Percentiles rank a stretch among this genome's conserved stretches.
Conservation (phyloP, 2,329 filamentous ascomycete genomes). For the Helicocarpus griseus region DNA sequence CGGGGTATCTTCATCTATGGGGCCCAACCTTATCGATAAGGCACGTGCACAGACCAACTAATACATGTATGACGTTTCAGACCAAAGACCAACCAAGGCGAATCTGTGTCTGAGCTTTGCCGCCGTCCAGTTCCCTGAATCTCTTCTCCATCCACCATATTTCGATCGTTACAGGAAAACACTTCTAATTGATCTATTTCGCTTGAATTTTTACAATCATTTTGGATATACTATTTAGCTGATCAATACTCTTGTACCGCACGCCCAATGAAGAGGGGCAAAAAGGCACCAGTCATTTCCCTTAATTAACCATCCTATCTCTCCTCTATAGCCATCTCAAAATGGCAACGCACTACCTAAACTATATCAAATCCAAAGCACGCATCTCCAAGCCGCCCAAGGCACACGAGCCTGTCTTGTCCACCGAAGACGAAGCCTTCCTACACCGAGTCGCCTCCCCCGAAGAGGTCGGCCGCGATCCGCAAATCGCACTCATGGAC, state of each 20-base stretch:
- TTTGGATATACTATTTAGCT: no score
- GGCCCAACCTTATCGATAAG: not conserved
- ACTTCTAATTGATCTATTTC: not conserved
- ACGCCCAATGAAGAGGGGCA: not conserved
- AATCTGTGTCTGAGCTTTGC: not conserved
- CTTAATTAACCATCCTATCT: not conserved
- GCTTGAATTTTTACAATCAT: no score
- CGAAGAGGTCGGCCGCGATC: conserved; percentile 29
- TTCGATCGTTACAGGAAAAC: not conserved
- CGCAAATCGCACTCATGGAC: conserved; percentile 36
- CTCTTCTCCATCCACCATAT: not conserved
- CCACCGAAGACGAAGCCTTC: conserved; percentile 52
- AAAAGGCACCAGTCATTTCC: not conserved
- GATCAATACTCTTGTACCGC: no score
- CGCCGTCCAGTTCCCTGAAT: no score
- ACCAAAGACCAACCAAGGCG: not conserved
- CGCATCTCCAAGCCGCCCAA: conserved; percentile 22
- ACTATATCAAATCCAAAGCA: conserved; percentile 31
- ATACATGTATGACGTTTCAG: not conserved
- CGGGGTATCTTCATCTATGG: not conserved
- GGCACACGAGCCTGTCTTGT: conserved; percentile 39
- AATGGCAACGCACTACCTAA: conserved; percentile 34
- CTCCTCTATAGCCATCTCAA: not conserved
- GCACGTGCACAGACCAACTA: not conserved
- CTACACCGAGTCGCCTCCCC: conserved; percentile 42